phyloP scores from a whole-genome alignment of 768 basidiomycete genomes.

The Calvatia gigantea region DNA sequence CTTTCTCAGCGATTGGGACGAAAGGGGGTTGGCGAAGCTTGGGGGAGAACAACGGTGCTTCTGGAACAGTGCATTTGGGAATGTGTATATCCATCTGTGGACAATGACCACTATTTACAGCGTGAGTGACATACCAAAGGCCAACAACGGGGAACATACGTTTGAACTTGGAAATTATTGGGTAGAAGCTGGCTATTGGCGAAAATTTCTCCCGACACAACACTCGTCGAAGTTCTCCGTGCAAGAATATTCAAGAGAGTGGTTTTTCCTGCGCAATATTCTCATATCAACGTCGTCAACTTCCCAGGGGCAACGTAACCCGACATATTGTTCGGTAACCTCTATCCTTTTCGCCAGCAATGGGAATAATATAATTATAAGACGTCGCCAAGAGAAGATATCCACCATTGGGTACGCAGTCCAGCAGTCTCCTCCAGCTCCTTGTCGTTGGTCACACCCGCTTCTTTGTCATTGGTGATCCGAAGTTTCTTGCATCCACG shows the following conservation, averaged over 20 bases:
- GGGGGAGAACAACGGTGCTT: constrained; percentile 80
- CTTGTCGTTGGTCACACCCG: constrained; percentile 13
- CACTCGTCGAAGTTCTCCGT: constrained; percentile 42
- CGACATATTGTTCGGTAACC: constrained; percentile 65
- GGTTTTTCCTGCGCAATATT: constrained; percentile 50
- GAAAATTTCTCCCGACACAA: constrained; percentile 48
- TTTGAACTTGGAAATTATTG: constrained; percentile 62
- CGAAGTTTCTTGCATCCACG: constrained; percentile 37
- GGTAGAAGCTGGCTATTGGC: constrained; percentile 54
- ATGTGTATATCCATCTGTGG: constrained; percentile 86
- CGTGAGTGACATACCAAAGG: background rate
- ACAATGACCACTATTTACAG: constrained; percentile 59
- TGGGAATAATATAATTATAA: constrained; percentile 68
- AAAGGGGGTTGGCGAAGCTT: constrained; percentile 71
- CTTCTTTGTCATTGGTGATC: constrained; percentile 18
- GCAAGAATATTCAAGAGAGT: constrained; percentile 59
- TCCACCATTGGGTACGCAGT: constrained; percentile 37
- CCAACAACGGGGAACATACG: constrained; percentile 23
- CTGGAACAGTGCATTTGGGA: constrained; percentile 74
- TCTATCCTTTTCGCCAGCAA: constrained; percentile 41
- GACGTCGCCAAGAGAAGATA: constrained; percentile 78
- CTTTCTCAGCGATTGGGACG: constrained; percentile 68
- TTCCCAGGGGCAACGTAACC: constrained; percentile 84
- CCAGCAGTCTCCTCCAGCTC: constrained; percentile 21
- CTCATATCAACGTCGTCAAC: constrained; percentile 76